phyloP scores from a whole-genome alignment of 2,329 filamentous ascomycete species.

The Penicillium rolfsii region DNA sequence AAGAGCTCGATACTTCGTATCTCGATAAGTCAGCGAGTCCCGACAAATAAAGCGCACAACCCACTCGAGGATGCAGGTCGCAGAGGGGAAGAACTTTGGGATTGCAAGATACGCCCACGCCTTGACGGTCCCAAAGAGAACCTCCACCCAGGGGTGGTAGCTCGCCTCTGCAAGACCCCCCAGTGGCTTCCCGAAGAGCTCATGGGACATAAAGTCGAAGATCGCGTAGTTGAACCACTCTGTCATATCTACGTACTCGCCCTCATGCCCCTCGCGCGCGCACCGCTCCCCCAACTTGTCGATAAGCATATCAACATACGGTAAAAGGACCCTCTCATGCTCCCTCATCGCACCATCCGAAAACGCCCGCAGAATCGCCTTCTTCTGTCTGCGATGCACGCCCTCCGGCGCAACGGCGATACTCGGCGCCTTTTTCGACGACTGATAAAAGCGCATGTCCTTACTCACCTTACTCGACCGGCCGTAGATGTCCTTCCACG shows the following conservation, averaged over 20 bases:
- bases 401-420: neutral
- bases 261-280: neutral
- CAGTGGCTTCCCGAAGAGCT: conserved; percentile 8
- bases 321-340: neutral
- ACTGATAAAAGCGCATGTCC: neutral
- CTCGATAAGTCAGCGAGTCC: neutral
- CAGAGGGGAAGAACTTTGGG: neutral
- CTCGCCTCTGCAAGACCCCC: neutral
- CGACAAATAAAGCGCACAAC: neutral
- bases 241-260: neutral
- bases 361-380: neutral
- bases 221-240: conserved; percentile 2
- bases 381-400: neutral
- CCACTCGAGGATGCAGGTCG: neutral
- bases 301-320: neutral
- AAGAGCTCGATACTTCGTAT: neutral
- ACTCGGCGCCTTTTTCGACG: neutral
- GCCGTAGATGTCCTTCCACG: conserved; percentile 14
- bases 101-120: neutral
- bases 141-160: conserved; percentile 5
- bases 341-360: neutral
- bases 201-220: conserved; percentile 4
- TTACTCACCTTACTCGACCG: conserved; percentile 9
- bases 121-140: conserved; percentile 7
- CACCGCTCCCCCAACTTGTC: neutral